Conservation (phyloP, 768 basidiomycete species). For the Boletus tomentosulus region DNA sequence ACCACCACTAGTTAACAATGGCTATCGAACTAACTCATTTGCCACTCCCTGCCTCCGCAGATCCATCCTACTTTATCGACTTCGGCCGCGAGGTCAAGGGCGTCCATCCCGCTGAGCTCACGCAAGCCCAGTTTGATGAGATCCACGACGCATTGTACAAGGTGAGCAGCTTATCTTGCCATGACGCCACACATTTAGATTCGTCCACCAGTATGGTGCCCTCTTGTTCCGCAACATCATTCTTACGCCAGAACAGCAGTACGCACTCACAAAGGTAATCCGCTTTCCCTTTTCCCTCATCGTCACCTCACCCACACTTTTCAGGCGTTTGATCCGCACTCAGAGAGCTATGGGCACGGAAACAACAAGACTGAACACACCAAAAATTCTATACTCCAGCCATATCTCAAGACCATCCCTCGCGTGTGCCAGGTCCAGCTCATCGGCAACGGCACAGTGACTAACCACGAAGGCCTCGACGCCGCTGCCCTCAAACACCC, state of each 20-base stretch:
- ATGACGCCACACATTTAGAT: neutral
- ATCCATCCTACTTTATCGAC: constrained; percentile 57
- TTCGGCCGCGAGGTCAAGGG: constrained; percentile 80
- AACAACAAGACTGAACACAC: constrained; percentile 79
- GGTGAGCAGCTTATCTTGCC: constrained; percentile 34
- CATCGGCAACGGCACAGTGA: constrained; percentile 83
- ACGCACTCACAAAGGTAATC: constrained; percentile 73
- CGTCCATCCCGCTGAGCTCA: constrained; percentile 59
- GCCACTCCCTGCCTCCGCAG: constrained; percentile 68
- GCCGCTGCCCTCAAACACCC: constrained; percentile 82
- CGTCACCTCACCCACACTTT: neutral
- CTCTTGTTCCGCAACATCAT: constrained; percentile 70
- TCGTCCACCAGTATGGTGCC: constrained; percentile 51
- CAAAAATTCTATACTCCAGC: constrained; percentile 79
- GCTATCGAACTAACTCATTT: constrained; percentile 63
- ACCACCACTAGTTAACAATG: constrained; percentile 37
- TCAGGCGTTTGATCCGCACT: constrained; percentile 71
- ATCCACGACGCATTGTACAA: constrained; percentile 73
- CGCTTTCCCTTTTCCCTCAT: neutral
- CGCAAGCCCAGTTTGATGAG: constrained; percentile 59
- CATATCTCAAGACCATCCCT: constrained; percentile 88
- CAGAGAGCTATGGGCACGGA: constrained; percentile 74
- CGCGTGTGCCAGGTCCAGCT: constrained; percentile 87
- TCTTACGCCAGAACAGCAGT: constrained; percentile 79
- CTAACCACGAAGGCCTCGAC: constrained; percentile 75